Evolutionary conservation across 176 grass and related monocot species (phyloP).

Genomic region (Poa pratensis): DNA sequence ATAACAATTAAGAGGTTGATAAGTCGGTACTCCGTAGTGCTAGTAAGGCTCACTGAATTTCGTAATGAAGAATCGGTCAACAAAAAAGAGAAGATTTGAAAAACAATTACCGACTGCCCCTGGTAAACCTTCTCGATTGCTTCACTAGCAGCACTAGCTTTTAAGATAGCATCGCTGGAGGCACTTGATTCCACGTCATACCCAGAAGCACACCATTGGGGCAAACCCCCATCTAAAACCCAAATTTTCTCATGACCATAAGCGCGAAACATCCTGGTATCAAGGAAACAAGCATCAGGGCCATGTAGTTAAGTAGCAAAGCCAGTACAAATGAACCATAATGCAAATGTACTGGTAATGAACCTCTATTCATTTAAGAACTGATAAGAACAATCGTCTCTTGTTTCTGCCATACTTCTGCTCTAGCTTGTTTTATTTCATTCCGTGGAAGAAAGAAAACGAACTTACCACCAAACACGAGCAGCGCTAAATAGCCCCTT

Average conservation of each 20-base stretch:
- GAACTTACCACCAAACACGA: slow-evolving; percentile 93
- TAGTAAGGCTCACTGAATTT: background rate
- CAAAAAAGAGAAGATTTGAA: slow-evolving; percentile 22
- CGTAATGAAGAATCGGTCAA: background rate
- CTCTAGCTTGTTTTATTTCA: slow-evolving; percentile 10
- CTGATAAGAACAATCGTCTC: background rate
- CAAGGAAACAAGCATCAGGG: slow-evolving; percentile 30
- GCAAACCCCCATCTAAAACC: slow-evolving; percentile 93
- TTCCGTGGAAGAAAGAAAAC: slow-evolving; percentile 24
- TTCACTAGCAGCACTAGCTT: slow-evolving; percentile 86
- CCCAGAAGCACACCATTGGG: slow-evolving; percentile 83
- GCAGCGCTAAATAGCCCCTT: slow-evolving; percentile 97
- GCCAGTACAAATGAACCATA: slow-evolving; percentile 17
- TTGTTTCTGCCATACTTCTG: background rate
- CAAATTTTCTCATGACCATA: slow-evolving; percentile 96
- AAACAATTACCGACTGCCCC: slow-evolving; percentile 71
- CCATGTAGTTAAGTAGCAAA: slow-evolving; percentile 10
- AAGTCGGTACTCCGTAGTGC: background rate
- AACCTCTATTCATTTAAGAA: background rate
- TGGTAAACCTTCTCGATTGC: slow-evolving; percentile 91
- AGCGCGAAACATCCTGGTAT: slow-evolving; percentile 90
- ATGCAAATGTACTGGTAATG: slow-evolving; percentile 12
- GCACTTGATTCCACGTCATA: slow-evolving; percentile 97
- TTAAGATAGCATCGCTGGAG: slow-evolving; percentile 90
- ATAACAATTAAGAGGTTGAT: background rate